These are phyloP conservation scores for Termitomyces sp. DNA, from an alignment of 1,284 basidiomycete species.

Conservation along the genomic window DNA sequence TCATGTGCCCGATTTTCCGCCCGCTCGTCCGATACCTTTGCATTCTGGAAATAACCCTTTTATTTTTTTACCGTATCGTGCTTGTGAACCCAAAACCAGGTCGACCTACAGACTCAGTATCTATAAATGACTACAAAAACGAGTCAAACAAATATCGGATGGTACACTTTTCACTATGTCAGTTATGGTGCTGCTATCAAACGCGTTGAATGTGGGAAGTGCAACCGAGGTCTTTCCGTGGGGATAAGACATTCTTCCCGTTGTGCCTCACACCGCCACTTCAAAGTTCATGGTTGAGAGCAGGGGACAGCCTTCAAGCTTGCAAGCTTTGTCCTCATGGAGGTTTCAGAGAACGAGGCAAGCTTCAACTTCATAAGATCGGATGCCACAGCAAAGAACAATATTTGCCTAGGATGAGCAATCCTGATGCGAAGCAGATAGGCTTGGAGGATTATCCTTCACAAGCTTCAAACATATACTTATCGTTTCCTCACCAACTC, in stretches of 20 bases:
- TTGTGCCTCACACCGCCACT: neutral
- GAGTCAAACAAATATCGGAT: neutral
- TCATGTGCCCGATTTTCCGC: neutral
- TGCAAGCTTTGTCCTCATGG: neutral
- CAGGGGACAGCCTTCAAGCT: neutral
- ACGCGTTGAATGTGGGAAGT: neutral
- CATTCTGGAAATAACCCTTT: neutral
- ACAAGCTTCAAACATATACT: neutral
- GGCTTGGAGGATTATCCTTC: neutral
- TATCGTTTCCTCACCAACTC: neutral
- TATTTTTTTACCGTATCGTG: neutral
- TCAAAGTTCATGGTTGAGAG: neutral
- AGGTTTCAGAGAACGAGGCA: neutral
- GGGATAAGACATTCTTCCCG: too few species aligned
- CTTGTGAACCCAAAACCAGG: neutral
- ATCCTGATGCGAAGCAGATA: neutral
- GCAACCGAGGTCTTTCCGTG: neutral
- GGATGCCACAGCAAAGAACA: neutral
- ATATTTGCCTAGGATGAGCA: neutral
- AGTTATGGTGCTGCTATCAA: neutral
- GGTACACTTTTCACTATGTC: neutral
- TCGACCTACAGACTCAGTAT: neutral
- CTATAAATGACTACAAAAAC: neutral
- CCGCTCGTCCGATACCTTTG: slow-evolving; percentile 1
- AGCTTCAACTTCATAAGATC: neutral